Evolutionary conservation across 495 filamentous ascomycete species (phyloP).

Genomic region (Tricharina praecox): DNA sequence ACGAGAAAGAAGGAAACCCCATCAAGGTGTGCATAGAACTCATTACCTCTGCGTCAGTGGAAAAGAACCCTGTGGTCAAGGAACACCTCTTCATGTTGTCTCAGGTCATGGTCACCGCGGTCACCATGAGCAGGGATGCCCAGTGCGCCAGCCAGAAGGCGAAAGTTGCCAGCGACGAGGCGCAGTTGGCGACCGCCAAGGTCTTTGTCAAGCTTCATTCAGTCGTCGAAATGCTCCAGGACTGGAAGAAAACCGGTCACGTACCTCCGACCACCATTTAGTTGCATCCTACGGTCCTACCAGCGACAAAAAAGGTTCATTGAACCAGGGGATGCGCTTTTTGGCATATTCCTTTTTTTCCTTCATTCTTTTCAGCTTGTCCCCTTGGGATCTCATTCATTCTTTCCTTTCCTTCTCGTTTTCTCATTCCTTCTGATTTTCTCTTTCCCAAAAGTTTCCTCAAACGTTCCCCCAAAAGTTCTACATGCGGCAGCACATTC

Average conservation of each 20-base stretch:
- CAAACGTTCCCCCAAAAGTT: too few relatives aligned
- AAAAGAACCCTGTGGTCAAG: not conserved
- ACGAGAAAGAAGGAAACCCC: not conserved
- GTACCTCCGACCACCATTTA: too few relatives aligned
- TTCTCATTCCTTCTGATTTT: slow-evolving; percentile 10
- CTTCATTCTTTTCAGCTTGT: too few relatives aligned
- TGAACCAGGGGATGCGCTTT: too few relatives aligned
- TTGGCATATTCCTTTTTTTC: too few relatives aligned
- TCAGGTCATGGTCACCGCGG: not conserved
- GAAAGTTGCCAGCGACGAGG: not conserved
- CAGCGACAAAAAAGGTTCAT: too few relatives aligned
- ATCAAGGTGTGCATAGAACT: not conserved
- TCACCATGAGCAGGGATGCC: not conserved
- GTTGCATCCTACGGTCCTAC: too few relatives aligned
- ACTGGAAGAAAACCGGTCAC: too few relatives aligned
- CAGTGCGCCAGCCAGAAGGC: not conserved
- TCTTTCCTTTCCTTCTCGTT: slow-evolving; percentile 14
- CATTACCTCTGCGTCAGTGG: not conserved
- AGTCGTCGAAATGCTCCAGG: too few relatives aligned
- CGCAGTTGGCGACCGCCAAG: not conserved
- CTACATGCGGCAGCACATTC: too few relatives aligned
- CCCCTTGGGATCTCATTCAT: too few relatives aligned
- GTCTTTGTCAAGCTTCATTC: too few relatives aligned
- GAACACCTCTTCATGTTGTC: not conserved
- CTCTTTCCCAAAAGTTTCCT: slow-evolving; percentile 4